Evolutionary conservation across 768 basidiomycete species (phyloP).

Genomic region (Hysterangium stoloniferum): DNA sequence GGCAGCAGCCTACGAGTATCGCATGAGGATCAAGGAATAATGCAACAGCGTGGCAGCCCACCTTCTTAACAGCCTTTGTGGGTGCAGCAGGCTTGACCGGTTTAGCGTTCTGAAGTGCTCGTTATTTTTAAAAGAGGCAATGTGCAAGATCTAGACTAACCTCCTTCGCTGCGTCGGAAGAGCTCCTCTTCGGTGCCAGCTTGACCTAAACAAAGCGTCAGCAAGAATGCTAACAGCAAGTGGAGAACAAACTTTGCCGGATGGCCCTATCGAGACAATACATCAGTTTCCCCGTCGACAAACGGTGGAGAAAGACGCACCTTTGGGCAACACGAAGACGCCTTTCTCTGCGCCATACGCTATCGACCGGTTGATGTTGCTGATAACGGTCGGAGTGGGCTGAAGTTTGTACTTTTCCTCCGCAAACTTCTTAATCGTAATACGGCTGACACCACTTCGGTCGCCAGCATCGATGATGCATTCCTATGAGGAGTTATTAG

Average conservation of each 20-base stretch:
- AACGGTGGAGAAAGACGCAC: slow-evolving; percentile 28
- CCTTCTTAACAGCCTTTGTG: slow-evolving; percentile 17
- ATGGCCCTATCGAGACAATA: not conserved
- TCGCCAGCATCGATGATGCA: slow-evolving; percentile 61
- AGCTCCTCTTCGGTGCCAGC: slow-evolving; percentile 51
- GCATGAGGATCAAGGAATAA: not conserved
- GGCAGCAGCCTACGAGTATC: slow-evolving; percentile 1
- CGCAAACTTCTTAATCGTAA: slow-evolving; percentile 80
- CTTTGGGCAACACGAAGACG: slow-evolving; percentile 83
- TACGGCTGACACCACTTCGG: slow-evolving; percentile 67
- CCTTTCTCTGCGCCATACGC: slow-evolving; percentile 74
- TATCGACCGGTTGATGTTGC: slow-evolving; percentile 76
- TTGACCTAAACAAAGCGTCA: slow-evolving; percentile 59
- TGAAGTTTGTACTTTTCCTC: slow-evolving; percentile 77
- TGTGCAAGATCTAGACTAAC: slow-evolving; percentile 30
- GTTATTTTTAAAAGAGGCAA: slow-evolving; percentile 3
- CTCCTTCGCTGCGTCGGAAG: slow-evolving; percentile 59
- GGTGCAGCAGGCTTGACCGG: slow-evolving; percentile 22
- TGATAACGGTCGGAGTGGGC: slow-evolving; percentile 70
- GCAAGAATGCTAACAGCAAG: not conserved
- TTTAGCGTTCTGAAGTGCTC: slow-evolving; percentile 24
- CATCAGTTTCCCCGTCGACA: not conserved
- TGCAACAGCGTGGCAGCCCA: not conserved
- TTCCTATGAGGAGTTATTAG: slow-evolving; percentile 44
- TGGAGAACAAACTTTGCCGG: slow-evolving; percentile 5